Percentiles rank a stretch among this genome's conserved stretches.
Evolutionary conservation across 2,329 filamentous ascomycete species (phyloP).

Genomic region (Trichophyton simii): DNA sequence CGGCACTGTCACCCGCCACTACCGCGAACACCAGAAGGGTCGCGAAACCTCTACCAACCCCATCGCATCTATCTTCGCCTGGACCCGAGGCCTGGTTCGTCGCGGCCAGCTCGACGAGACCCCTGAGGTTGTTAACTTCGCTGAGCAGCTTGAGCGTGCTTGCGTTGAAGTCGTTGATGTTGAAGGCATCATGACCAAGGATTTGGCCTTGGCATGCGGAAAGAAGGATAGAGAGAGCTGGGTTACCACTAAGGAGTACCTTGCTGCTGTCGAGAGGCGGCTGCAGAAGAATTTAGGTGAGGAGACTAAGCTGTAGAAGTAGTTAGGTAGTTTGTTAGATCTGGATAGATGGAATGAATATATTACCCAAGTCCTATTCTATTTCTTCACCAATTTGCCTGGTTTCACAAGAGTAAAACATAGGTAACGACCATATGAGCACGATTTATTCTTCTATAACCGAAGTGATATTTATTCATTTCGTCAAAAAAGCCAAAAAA

Average conservation of each 20-base stretch:
- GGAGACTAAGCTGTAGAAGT: constrained; percentile 7
- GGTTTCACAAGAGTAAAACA: not conserved
- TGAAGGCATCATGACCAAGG: constrained; percentile 98
- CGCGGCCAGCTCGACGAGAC: constrained; percentile 85
- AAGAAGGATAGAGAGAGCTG: constrained; percentile 73
- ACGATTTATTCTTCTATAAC: not conserved
- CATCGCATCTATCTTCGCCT: constrained; percentile 97
- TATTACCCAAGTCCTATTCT: not conserved
- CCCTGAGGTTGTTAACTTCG: constrained; percentile 84
- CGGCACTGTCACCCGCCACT: constrained; percentile 96
- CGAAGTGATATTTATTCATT: not conserved
- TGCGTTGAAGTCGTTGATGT: constrained; percentile 88
- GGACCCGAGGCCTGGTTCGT: constrained; percentile 89
- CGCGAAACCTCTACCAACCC: constrained; percentile 96
- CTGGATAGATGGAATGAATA: not conserved
- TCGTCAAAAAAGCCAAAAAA: not conserved
- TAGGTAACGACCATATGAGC: not conserved
- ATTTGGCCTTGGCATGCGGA: constrained; percentile 86
- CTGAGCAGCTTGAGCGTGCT: constrained; percentile 80
- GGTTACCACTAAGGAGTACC: constrained; percentile 84
- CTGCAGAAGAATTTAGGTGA: constrained; percentile 59
- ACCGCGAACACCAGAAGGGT: constrained; percentile 97
- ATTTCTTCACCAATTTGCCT: not conserved
- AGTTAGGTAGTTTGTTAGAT: not conserved
- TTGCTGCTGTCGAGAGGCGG: constrained; percentile 81